phyloP scores from a whole-genome alignment of 208 protist genomes.

The Wallacemonas sp. region DNA sequence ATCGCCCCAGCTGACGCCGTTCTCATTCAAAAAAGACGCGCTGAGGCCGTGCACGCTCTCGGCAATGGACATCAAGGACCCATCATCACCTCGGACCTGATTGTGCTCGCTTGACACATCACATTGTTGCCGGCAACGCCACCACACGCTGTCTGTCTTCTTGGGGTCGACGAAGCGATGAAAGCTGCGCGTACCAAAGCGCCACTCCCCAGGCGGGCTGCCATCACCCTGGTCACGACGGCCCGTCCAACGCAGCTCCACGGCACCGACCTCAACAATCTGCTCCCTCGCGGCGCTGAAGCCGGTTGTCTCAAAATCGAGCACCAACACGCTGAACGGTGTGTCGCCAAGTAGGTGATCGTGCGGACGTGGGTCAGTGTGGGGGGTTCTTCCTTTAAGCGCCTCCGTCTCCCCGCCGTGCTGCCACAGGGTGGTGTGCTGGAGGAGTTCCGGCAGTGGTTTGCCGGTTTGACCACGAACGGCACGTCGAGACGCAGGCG shows the following conservation, averaged over 20 bases:
- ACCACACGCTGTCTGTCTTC: neutral
- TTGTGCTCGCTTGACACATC: too few species aligned
- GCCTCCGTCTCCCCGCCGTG: too few species aligned
- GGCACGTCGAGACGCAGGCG: constrained; percentile 12
- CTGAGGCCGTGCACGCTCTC: constrained; percentile 18
- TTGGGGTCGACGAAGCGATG: constrained; percentile 43
- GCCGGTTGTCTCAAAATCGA: constrained; percentile 77
- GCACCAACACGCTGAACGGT: constrained; percentile 34
- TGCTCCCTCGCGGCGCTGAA: constrained; percentile 36
- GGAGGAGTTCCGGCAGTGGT: constrained; percentile 16
- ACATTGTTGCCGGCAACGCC: neutral
- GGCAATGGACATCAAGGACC: too few species aligned
- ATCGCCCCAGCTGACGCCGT: constrained; percentile 25
- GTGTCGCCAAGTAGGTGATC: constrained; percentile 6
- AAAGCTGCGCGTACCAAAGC: constrained; percentile 38
- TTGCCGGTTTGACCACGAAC: neutral
- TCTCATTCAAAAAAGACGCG: neutral
- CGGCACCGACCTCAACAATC: constrained; percentile 60
- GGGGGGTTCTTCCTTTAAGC: too few species aligned
- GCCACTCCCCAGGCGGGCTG: constrained; percentile 32
- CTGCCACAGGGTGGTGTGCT: constrained; percentile 14
- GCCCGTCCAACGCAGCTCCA: constrained; percentile 55
- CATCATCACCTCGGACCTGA: too few species aligned
- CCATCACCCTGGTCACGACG: neutral
- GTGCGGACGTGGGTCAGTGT: neutral